Base-by-base conservation (phyloP, 768 basidiomycete species). In the Gautieria morchelliformis region DNA sequence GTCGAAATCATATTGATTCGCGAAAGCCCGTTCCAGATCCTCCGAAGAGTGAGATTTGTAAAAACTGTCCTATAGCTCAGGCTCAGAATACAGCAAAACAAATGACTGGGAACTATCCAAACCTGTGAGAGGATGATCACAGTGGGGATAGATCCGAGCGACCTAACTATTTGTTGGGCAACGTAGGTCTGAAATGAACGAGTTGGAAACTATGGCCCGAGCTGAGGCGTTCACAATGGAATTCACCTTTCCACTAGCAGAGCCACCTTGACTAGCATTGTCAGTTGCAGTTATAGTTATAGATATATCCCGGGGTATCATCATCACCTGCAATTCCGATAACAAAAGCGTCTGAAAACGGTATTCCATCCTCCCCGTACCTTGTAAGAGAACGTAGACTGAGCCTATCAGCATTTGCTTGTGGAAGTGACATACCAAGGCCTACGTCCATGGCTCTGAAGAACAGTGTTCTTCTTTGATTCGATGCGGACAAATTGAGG, bases 111-210 rank as follows among this genome's bases (percentile, higher is more conserved):
- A 37, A 32, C 8, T 10, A 20, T 6, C 33, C 70, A 39, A 60
- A 86, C 89, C 72, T 93, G 92, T 27, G 91, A 93, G 52, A 99
- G 70, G 63, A 99, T 96, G 53, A 95, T 83, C 39, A 98, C 87
- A 48, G 85, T 83, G 5, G 90, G 90, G 42, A 92, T 85, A 0
- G 82, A 87, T n/a, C 89, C 90, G 22, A 92, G 77, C 6, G 85
- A 74, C 58, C 81, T 79, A 30, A 93, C 84, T 52, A 93, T 89
- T 66, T 90, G 83, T 54, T 84, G 76, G 17, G 90, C 89, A 45
- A 93, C 90, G 71, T 89, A 85, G 22, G 90, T 93, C 90, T 92
- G 53, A 17, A 30, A 42, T 27, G 53, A 10, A 48, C 46, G 53
- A 42, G 39, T 56, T 20, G 32, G 27, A 27, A 17, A 50, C 55